Evolutionary conservation across 176 grass and related monocot genomes (phyloP).

Genomic region (Musa acuminata): DNA sequence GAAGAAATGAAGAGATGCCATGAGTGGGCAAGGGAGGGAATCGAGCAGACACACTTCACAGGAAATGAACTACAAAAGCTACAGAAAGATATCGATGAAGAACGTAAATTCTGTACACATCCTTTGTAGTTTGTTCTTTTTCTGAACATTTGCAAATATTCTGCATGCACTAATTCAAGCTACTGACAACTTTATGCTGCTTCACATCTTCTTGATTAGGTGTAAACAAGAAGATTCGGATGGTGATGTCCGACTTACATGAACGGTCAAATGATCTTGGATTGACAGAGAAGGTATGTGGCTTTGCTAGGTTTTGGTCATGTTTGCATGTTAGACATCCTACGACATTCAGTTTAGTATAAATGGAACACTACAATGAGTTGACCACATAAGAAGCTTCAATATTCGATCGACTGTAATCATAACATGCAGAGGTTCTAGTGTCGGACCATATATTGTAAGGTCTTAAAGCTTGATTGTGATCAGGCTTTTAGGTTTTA

Average conservation of each 20-base stretch:
- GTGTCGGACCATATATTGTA: no score
- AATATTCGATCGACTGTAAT: no score
- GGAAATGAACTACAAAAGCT: conserved; percentile 40
- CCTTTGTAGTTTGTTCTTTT: background rate
- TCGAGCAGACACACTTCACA: conserved; percentile 36
- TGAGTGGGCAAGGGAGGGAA: conserved; percentile 56
- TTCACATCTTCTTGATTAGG: conserved; percentile 17
- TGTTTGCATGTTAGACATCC: no score
- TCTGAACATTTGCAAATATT: background rate
- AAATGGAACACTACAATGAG: no score
- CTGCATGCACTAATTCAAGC: background rate
- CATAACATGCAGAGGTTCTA: no score
- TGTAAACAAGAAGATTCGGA: conserved; percentile 51
- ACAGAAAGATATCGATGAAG: conserved; percentile 31
- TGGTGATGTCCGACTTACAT: conserved; percentile 31
- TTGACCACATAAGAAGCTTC: no score
- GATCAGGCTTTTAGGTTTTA: no score
- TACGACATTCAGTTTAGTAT: no score
- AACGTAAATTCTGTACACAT: conserved; percentile 27
- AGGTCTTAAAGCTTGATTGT: no score
- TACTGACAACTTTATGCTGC: background rate
- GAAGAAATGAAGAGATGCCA: conserved; percentile 37
- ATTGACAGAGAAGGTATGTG: conserved; percentile 34
- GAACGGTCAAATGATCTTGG: conserved; percentile 35
- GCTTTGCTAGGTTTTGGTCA: background rate